These are phyloP conservation scores for Aspergillus japonicus DNA, from an alignment of 2,329 filamentous ascomycete genomes.

Conservation along the genomic window DNA sequence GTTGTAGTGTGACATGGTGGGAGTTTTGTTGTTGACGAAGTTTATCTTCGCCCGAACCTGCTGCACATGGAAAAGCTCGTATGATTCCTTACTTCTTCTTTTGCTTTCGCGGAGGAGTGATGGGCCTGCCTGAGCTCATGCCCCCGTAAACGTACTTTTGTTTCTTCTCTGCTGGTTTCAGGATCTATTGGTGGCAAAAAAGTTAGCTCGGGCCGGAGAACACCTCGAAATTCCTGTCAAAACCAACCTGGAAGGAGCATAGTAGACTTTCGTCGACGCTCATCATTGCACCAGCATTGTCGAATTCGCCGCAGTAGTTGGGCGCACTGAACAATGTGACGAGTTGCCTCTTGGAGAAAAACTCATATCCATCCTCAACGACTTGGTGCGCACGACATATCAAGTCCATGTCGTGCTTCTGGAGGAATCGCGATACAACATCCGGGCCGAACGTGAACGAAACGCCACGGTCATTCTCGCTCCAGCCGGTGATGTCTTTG, in stretches of 20 bases:
- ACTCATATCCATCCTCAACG: slow-evolving; percentile 98
- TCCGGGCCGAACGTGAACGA: slow-evolving; percentile 98
- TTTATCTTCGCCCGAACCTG: slow-evolving; percentile 96
- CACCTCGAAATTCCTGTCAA: not conserved
- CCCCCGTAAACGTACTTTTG: slow-evolving; percentile 94
- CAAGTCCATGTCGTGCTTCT: slow-evolving; percentile 99
- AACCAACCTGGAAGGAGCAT: slow-evolving; percentile 91
- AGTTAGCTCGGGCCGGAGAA: slow-evolving; percentile 13
- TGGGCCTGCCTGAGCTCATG: slow-evolving; percentile 68
- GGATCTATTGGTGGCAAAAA: slow-evolving; percentile 61
- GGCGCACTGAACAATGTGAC: slow-evolving; percentile 97
- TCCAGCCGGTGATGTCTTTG: slow-evolving; percentile 99
- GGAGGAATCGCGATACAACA: slow-evolving; percentile 93
- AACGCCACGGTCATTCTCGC: slow-evolving; percentile 96
- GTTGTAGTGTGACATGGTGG: slow-evolving; percentile 25
- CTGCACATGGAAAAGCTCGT: slow-evolving; percentile 69
- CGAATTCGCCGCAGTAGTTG: slow-evolving; percentile 99
- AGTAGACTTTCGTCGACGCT: slow-evolving; percentile 97
- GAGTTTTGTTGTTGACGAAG: slow-evolving; percentile 31
- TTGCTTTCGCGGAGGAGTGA: slow-evolving; percentile 69
- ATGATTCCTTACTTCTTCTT: slow-evolving; percentile 69
- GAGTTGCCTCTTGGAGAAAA: slow-evolving; percentile 97
- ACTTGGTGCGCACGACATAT: slow-evolving; percentile 99
- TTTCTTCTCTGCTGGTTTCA: slow-evolving; percentile 99
- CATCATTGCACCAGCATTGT: slow-evolving; percentile 99